Evolutionary conservation across 768 basidiomycete genomes (phyloP).

Genomic region (Coprinellus micaceus): DNA sequence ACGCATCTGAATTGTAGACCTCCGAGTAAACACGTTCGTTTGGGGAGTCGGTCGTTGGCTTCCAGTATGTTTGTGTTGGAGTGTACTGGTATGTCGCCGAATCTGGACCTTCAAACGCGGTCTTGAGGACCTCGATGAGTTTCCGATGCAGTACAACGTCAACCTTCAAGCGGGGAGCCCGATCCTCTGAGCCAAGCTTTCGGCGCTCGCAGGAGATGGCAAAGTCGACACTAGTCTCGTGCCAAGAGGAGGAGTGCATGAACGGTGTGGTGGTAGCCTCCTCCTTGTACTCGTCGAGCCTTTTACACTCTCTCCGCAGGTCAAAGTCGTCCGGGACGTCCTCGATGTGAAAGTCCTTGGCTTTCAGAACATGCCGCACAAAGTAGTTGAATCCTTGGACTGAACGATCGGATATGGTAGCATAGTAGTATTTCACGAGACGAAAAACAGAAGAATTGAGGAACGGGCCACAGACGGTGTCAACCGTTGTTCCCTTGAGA

Average conservation of each 20-base stretch:
- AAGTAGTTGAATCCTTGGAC: not conserved
- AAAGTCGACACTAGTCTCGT: slow-evolving; percentile 20
- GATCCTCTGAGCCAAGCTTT: slow-evolving; percentile 13
- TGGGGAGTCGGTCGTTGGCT: not conserved
- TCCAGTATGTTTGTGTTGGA: slow-evolving; percentile 14
- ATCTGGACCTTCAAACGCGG: slow-evolving; percentile 9
- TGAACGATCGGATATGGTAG: not conserved
- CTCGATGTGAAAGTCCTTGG: not conserved
- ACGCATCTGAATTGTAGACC: slow-evolving; percentile 19
- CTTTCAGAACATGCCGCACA: not conserved
- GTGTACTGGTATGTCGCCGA: slow-evolving; percentile 13
- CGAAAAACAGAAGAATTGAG: not conserved
- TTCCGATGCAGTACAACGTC: slow-evolving; percentile 12
- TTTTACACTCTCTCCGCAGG: not conserved
- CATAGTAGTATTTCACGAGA: not conserved
- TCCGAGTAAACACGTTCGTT: slow-evolving; percentile 17
- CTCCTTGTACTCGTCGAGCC: not conserved
- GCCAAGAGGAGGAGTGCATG: slow-evolving; percentile 14
- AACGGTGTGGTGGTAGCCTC: not conserved
- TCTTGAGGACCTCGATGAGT: slow-evolving; percentile 10
- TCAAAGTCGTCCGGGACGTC: slow-evolving; percentile 4
- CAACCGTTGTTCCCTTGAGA: not conserved
- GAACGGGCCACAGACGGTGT: not conserved
- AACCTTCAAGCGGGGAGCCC: slow-evolving; percentile 17
- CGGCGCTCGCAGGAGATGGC: slow-evolving; percentile 19